phyloP scores from a whole-genome alignment of 441 rosid genomes.

The Populus tomentosa region DNA sequence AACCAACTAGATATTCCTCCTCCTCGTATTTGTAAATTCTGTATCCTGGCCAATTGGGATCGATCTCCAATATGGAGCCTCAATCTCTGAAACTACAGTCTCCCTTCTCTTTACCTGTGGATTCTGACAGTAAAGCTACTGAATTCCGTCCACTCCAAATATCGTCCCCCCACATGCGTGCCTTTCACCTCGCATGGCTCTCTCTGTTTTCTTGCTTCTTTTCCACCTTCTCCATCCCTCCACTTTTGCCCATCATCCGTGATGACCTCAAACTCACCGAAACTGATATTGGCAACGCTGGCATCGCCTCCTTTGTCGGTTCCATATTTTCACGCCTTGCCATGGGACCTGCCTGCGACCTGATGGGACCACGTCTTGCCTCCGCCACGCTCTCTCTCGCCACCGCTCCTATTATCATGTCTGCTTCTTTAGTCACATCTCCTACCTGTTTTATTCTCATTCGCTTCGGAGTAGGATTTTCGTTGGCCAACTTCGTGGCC shows the following conservation, averaged over 20 bases:
- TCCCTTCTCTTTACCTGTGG: constrained; percentile 36
- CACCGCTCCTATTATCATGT: constrained; percentile 53
- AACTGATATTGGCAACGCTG: constrained; percentile 44
- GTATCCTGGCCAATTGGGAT: too few species aligned
- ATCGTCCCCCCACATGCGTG: constrained; percentile 59
- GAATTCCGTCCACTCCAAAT: constrained; percentile 51
- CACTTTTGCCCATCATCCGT: constrained; percentile 67
- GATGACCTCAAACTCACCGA: constrained; percentile 48
- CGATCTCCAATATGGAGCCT: constrained; percentile 13
- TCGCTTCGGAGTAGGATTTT: constrained; percentile 67
- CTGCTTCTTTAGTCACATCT: constrained; percentile 41
- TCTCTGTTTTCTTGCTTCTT: constrained; percentile 76
- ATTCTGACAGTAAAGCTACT: constrained; percentile 48
- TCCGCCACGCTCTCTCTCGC: constrained; percentile 54
- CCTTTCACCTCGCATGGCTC: constrained; percentile 82
- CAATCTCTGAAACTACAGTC: constrained; percentile 3
- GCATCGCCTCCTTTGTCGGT: constrained; percentile 67
- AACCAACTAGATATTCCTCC: too few species aligned
- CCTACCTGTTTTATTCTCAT: constrained; percentile 48
- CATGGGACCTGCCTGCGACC: constrained; percentile 78
- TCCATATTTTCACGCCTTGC: constrained; percentile 78
- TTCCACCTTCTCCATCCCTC: constrained; percentile 87
- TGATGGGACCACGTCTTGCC: constrained; percentile 62
- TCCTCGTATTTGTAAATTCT: too few species aligned
- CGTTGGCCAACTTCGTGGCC: constrained; percentile 69